These are phyloP conservation scores for Solanum sitiens DNA, from an alignment of 257 asterid species.

Conservation along the genomic window DNA sequence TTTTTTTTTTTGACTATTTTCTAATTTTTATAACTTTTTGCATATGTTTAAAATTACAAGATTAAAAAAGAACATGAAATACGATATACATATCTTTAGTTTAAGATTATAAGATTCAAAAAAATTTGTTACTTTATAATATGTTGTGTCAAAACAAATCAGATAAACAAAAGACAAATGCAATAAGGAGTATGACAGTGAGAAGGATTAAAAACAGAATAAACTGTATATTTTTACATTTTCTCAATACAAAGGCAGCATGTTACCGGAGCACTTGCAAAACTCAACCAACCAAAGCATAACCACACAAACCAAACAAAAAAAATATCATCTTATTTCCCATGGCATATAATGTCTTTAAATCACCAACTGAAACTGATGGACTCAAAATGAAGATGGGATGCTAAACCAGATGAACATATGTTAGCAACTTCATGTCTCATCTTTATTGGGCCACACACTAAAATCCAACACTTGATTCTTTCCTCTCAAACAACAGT, in stretches of 20 bases:
- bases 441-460: slow-evolving; percentile 70
- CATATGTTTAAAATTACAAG: neutral
- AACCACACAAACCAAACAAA: neutral
- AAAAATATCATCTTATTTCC: neutral
- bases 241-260: neutral
- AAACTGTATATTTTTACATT: neutral
- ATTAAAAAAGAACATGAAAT: too few relatives aligned
- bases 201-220: neutral
- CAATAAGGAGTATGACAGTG: neutral
- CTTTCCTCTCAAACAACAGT: slow-evolving; percentile 44
- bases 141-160: too few relatives aligned
- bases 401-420: slow-evolving; percentile 61
- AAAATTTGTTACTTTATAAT: neutral
- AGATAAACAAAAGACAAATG: neutral
- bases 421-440: slow-evolving; percentile 68
- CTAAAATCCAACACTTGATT: slow-evolving; percentile 61
- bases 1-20: neutral
- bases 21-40: too few relatives aligned
- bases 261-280: neutral
- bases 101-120: neutral
- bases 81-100: neutral
- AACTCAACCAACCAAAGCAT: neutral
- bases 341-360: neutral
- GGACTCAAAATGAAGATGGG: slow-evolving; percentile 68
- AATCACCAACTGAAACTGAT: slow-evolving; percentile 82